Percentiles rank a stretch among this genome's conserved stretches.
Evolutionary conservation across 257 asterid genomes (phyloP).

Genomic region (Nicotiana sylvestris): DNA sequence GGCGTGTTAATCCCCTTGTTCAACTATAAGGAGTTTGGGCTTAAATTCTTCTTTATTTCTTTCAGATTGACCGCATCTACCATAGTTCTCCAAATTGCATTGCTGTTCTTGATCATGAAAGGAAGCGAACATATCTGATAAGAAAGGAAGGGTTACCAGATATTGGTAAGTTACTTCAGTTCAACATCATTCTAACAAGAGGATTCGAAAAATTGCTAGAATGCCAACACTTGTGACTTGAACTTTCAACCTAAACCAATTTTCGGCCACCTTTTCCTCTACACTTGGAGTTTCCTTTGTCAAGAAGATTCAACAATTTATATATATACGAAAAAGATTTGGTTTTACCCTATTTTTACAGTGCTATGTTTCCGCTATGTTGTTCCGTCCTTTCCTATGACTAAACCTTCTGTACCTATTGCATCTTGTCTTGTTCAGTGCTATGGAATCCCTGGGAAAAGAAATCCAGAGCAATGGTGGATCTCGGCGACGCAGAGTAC

Average conservation of each 20-base stretch:
- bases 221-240: not conserved
- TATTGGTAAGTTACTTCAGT: conserved; percentile 44
- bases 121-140: conserved; percentile 72
- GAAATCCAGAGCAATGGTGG: not conserved
- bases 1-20: not conserved
- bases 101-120: conserved; percentile 86
- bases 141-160: conserved; percentile 88
- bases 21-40: not conserved
- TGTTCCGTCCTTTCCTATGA: not conserved
- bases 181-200: not conserved
- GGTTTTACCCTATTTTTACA: not conserved
- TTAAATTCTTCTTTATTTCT: not conserved
- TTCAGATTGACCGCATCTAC: conserved; percentile 86
- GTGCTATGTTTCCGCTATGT: not conserved
- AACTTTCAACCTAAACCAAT: not conserved
- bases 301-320: not conserved
- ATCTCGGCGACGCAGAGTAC: conserved; percentile 11
- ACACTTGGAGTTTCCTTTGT: not conserved
- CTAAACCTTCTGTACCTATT: not conserved
- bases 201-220: not conserved
- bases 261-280: not conserved
- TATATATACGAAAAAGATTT: not conserved
- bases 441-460: conserved; percentile 16
- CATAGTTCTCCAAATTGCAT: conserved; percentile 58
- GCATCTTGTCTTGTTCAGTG: not conserved